A percentile compares a stretch with the other conserved stretches of the same genome.
Conservation (phyloP, 257 asterid genomes). For the Plantago elongata region DNA sequence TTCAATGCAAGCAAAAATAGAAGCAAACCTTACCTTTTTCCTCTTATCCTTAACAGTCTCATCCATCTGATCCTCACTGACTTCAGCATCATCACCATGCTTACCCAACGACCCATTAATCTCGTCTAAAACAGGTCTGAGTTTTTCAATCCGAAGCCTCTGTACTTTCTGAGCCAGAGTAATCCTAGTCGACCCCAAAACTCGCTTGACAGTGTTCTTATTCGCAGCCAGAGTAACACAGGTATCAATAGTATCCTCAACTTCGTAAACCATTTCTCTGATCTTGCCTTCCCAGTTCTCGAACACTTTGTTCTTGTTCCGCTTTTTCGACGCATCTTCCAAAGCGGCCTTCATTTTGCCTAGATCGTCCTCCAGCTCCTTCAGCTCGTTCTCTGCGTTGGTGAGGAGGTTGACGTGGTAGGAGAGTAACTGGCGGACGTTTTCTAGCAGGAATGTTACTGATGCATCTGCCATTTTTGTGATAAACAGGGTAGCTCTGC, state of each 20-base stretch:
- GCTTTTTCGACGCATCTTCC: background rate
- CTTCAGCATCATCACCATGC: background rate
- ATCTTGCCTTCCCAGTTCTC: background rate
- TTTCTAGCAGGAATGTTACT: background rate
- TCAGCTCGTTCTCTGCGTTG: background rate
- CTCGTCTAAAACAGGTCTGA: background rate
- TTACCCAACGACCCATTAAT: background rate
- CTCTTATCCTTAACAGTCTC: background rate
- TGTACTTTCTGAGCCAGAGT: background rate
- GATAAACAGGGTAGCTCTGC: too few species aligned
- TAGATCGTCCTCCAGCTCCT: background rate
- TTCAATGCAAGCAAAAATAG: too few species aligned
- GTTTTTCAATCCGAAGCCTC: background rate
- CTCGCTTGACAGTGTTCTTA: background rate
- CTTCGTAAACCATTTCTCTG: background rate
- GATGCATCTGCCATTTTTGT: conserved; percentile 1
- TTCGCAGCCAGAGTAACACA: background rate
- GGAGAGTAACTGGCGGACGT: background rate
- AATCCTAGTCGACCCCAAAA: background rate
- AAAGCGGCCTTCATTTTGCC: background rate
- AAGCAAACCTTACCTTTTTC: background rate
- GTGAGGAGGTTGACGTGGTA: background rate
- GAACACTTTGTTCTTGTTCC: background rate
- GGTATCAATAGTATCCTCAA: background rate
- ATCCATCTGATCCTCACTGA: background rate